Conservation (phyloP, 2,329 filamentous ascomycete genomes). For the Tolypocladium cylindrosporum region DNA sequence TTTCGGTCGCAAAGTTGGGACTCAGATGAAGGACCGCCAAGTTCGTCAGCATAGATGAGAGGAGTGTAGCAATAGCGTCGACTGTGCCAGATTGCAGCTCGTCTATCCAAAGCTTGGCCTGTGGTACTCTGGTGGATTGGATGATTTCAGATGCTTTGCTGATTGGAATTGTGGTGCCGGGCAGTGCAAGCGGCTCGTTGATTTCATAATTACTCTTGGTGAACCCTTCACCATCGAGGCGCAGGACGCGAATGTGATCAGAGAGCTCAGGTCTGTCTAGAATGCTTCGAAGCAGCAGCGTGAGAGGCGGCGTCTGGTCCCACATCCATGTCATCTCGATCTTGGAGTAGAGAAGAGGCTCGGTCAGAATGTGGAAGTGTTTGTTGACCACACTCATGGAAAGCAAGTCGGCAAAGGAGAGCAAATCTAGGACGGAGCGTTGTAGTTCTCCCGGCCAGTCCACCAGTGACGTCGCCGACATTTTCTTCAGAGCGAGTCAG, state of each 20-base stretch:
- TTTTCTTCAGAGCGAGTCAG: neutral
- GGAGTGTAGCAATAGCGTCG: slow-evolving; percentile 4
- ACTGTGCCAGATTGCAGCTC: neutral
- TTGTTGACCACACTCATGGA: neutral
- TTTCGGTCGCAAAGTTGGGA: slow-evolving; percentile 1
- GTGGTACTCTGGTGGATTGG: neutral
- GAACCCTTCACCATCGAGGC: neutral
- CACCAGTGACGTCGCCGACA: neutral
- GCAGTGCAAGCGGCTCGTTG: neutral
- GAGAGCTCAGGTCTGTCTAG: neutral
- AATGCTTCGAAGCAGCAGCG: neutral
- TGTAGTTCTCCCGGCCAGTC: neutral
- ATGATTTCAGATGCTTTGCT: neutral
- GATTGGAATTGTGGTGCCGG: neutral
- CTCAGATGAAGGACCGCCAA: neutral
- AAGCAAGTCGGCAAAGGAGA: neutral
- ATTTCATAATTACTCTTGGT: neutral
- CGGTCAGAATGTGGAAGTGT: neutral
- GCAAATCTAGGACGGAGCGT: neutral
- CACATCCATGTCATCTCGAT: neutral
- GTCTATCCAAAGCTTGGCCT: neutral
- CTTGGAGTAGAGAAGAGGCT: neutral
- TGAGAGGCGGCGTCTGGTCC: neutral
- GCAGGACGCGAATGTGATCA: neutral
- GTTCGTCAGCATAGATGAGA: slow-evolving; percentile 1